These are phyloP conservation scores for Talaromyces sp. DNA, from an alignment of 2,329 filamentous ascomycete species.

Conservation along the genomic window DNA sequence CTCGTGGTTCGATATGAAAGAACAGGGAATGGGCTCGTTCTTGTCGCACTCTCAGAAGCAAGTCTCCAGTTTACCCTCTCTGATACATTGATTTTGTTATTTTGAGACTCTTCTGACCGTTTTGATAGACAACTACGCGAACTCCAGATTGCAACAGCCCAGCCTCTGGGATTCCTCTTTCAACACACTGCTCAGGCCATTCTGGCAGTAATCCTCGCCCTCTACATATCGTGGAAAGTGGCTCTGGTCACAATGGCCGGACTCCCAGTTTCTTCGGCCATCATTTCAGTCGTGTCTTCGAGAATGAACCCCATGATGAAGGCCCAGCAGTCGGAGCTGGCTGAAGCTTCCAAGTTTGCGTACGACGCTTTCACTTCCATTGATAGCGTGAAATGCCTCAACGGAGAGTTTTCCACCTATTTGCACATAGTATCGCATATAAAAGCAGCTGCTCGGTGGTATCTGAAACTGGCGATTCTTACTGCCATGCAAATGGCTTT, in stretches of 20 bases:
- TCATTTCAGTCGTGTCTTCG: conserved; percentile 57
- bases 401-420: conserved; percentile 66
- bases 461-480: conserved; percentile 62
- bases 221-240: conserved; percentile 78
- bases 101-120: not conserved
- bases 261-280: conserved; percentile 60
- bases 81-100: not conserved
- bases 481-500: conserved; percentile 69
- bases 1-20: conserved; percentile 72
- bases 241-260: conserved; percentile 73
- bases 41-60: conserved; percentile 70
- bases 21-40: conserved; percentile 67
- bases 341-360: conserved; percentile 65
- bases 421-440: conserved; percentile 59
- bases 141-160: conserved; percentile 72
- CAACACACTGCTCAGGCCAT: conserved; percentile 61
- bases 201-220: conserved; percentile 64
- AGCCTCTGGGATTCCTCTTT: conserved; percentile 68
- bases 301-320: conserved; percentile 62
- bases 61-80: conserved; percentile 27
- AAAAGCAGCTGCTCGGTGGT: conserved; percentile 56
- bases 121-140: conserved; percentile 68
- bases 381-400: conserved; percentile 81
- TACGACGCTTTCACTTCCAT: conserved; percentile 68
- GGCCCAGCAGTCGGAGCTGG: conserved; percentile 63